phyloP scores from a whole-genome alignment of 371 early-diverging fungal species.

The Apophysomyces variabilis region DNA sequence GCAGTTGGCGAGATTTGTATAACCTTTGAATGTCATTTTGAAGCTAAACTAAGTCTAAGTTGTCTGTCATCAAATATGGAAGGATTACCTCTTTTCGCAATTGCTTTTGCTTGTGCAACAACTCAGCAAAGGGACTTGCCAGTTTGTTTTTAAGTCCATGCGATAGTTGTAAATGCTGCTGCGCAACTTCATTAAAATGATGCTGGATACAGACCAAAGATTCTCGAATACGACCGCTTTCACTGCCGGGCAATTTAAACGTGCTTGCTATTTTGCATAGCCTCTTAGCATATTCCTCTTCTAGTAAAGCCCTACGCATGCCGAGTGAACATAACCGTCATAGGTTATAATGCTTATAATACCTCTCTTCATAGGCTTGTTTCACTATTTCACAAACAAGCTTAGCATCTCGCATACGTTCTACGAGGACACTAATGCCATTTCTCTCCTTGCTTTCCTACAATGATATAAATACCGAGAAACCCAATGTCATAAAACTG shows the following conservation, averaged over 20 bases:
- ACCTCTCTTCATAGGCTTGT: constrained; percentile 14
- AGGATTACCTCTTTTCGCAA: constrained; percentile 14
- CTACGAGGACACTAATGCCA: constrained; percentile 12
- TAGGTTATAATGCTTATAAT: background rate
- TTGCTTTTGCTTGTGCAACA: constrained; percentile 11
- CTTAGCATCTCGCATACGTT: constrained; percentile 11
- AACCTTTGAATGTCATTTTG: background rate
- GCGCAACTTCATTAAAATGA: background rate
- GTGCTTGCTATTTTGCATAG: background rate
- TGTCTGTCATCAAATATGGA: background rate
- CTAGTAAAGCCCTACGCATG: constrained; percentile 6
- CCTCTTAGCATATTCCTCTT: constrained; percentile 9
- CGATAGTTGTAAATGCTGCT: constrained; percentile 9
- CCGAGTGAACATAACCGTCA: background rate
- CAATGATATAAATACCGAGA: background rate
- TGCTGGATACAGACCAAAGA: background rate
- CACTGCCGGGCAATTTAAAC: background rate
- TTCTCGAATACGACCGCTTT: constrained; percentile 5
- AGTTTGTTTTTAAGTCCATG: background rate
- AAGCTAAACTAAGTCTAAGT: background rate
- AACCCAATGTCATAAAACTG: background rate
- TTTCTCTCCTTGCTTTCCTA: constrained; percentile 10
- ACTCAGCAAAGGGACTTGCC: background rate
- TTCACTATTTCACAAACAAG: constrained; percentile 3
- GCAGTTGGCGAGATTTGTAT: constrained; percentile 1